Base-by-base conservation (phyloP, 2,329 filamentous ascomycete genomes). In the Nigrograna mackinnonii region DNA sequence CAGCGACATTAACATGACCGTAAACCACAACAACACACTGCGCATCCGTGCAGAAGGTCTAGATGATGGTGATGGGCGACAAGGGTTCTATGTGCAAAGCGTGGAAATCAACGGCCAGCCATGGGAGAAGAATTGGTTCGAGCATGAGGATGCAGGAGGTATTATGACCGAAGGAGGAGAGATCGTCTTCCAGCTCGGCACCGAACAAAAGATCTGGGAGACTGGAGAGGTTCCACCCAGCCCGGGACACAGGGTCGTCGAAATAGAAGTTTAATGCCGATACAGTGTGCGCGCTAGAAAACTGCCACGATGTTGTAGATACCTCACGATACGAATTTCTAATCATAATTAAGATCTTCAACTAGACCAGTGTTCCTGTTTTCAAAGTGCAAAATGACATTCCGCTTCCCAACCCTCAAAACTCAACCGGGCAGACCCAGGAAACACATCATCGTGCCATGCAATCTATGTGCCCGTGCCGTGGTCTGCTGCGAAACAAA, bases 51-150 rank as follows among this genome's bases (percentile, higher is more conserved):
- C 78, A 0, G 52, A 63, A 12, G 57, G 62, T 1, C 39, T 67
- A 5, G 58, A 66, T 32, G 64, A 68, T 5, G 73, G 74, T 0
- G 52, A 79, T 11, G 69, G 67, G 2, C 60, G 67, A 3, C 57
- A 73, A 3, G 73, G 73, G 2, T 75, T 71, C 31, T 83, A 76
- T 45, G 74, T 84, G 4, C 77, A 82, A 52, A 70, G 69, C 2
- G 64, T 83, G 1, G 75, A 64, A 41, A 73, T 82, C 26, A 82
- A 83, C 44, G 79, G 77, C 0, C 43, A 76, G 39, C 2, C 42
- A 0, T 82, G 79, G 79, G 52, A 66, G 1, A 74, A 71, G 62
- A 82, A 78, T 40, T 82, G 79, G 79, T 69, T 83, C 14, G 69
- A 74, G 41, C 78, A 82, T 55, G 69, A 73, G 1, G 76, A 82